Base-by-base conservation (phyloP, 495 filamentous ascomycete species). In the Ramalina intermedia region DNA sequence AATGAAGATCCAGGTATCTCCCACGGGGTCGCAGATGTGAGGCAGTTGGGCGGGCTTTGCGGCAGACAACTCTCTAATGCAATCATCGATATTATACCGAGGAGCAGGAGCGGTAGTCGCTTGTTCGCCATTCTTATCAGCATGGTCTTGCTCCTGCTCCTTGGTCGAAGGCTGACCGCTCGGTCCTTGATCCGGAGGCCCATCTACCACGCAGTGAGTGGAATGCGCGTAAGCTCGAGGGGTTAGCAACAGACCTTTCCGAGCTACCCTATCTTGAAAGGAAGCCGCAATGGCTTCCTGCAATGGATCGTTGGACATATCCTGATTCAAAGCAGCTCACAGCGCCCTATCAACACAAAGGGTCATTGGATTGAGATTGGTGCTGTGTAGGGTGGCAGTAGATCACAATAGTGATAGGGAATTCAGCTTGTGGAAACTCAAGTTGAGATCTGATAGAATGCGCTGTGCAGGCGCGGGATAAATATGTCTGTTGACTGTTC, bases 1-100 rank as follows among this genome's bases (percentile, higher is more conserved):
- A 42, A 83, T 75, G 44, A 70, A 67, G 6, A 78, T 66, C 13
- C 78, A 61, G 0, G 79, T 81, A 44, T 78, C 70, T 16, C 65
- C 74, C 12, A 63, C 61, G 6, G 59, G 42, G 35, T 69, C 60
- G 12, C 66, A 41, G 17, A 69, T 47, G 1, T 65, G 21, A 3
- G 64, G 55, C 37, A 67, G 42, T 38, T 51, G 24, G 51, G 37
- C 23, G 16, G 56, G 35, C 7, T 26, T 43, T 46, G 46, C 47
- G 55, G 56, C 13, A 11, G 16, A 39, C 47, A 59, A 49, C 54
- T 61, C 49, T 51, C 56, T 41, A 39, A 60, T 60, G 14, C 55
- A 33, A n/a, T 54, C 46, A 0, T 55, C 53, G 17, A 55, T 55
- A n/a, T 16, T 47, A 36, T 47, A 47, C 1, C 44, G 24, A 17